A percentile compares a stretch with the other conserved stretches of the same genome.
Conservation (phyloP, 176 grass and related monocot species). For the barley (Hordeum vulgare) region DNA sequence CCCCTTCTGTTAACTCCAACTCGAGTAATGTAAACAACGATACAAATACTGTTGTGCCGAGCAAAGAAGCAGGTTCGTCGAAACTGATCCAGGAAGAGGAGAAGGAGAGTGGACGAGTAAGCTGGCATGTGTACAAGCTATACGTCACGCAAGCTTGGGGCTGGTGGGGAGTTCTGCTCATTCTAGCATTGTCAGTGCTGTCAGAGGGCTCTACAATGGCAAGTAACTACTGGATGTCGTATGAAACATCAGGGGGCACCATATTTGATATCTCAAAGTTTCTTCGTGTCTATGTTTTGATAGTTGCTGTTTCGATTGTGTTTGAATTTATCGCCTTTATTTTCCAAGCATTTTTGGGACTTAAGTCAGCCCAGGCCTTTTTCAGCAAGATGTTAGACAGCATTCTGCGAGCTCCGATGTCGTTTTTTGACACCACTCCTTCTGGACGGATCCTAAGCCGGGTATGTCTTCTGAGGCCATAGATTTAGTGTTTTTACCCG, state of each 20-base stretch:
- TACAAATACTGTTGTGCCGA: background rate
- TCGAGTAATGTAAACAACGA: background rate
- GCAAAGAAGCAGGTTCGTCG: constrained; percentile 43
- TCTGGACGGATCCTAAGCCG: constrained; percentile 86
- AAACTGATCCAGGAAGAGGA: constrained; percentile 77
- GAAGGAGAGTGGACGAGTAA: constrained; percentile 74
- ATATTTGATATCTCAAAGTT: constrained; percentile 56
- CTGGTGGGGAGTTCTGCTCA: constrained; percentile 56
- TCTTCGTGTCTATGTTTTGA: constrained; percentile 57
- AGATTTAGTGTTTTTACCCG: background rate
- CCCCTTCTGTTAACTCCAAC: background rate
- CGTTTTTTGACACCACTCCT: constrained; percentile 94
- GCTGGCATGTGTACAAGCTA: constrained; percentile 58
- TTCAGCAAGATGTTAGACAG: constrained; percentile 81
- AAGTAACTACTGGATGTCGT: constrained; percentile 88
- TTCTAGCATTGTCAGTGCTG: constrained; percentile 26
- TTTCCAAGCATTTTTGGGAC: constrained; percentile 54
- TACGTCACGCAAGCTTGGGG: constrained; percentile 84
- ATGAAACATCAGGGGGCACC: constrained; percentile 58
- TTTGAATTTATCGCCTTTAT: constrained; percentile 40
- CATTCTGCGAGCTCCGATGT: constrained; percentile 80
- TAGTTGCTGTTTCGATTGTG: constrained; percentile 45
- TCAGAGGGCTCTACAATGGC: constrained; percentile 65
- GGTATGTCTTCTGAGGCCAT: constrained; percentile 34
- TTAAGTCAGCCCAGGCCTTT: constrained; percentile 68